Conservation (phyloP, 371 early-diverging fungal genomes). For the Actinomortierella wolfii region DNA sequence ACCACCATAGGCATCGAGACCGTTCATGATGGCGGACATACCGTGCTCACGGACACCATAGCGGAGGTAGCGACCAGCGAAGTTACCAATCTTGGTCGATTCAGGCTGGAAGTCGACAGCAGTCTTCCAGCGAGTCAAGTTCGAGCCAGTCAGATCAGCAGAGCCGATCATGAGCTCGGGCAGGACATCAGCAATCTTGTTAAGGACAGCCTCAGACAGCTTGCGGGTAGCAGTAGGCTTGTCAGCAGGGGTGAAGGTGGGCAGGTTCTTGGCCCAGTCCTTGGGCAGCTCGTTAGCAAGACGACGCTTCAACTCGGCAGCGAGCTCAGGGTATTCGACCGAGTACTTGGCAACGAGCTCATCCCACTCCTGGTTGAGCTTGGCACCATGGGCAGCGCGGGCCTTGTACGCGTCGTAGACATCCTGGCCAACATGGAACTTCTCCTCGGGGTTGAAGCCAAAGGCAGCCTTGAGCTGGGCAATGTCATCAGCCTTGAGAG, state of each 20-base stretch:
- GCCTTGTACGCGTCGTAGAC: conserved; percentile 69
- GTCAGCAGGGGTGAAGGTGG: conserved; percentile 80
- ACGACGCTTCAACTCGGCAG: conserved; percentile 81
- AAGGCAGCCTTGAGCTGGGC: conserved; percentile 83
- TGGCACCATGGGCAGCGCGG: conserved; percentile 62
- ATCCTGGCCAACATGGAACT: conserved; percentile 74
- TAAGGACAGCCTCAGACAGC: conserved; percentile 82
- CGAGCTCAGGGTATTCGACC: conserved; percentile 67
- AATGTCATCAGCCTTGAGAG: conserved; percentile 92
- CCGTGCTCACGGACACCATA: conserved; percentile 99
- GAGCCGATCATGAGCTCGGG: conserved; percentile 97
- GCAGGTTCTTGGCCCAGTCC: conserved; percentile 74
- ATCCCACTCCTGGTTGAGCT: conserved; percentile 79
- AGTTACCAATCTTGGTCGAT: conserved; percentile 73
- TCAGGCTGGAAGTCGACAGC: conserved; percentile 91
- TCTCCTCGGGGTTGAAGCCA: conserved; percentile 81
- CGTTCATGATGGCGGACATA: conserved; percentile 98
- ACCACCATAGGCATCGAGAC: conserved; percentile 90
- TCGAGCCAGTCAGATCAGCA: conserved; percentile 98
- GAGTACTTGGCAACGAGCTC: conserved; percentile 68
- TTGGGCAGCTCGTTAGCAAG: conserved; percentile 74
- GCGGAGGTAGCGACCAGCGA: conserved; percentile 91
- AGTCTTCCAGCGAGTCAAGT: conserved; percentile 95
- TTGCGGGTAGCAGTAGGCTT: conserved; percentile 92
- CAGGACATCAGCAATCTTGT: conserved; percentile 75